phyloP scores from a whole-genome alignment of 148 eudicot genomes.

The Fagopyrum homotropicum region DNA sequence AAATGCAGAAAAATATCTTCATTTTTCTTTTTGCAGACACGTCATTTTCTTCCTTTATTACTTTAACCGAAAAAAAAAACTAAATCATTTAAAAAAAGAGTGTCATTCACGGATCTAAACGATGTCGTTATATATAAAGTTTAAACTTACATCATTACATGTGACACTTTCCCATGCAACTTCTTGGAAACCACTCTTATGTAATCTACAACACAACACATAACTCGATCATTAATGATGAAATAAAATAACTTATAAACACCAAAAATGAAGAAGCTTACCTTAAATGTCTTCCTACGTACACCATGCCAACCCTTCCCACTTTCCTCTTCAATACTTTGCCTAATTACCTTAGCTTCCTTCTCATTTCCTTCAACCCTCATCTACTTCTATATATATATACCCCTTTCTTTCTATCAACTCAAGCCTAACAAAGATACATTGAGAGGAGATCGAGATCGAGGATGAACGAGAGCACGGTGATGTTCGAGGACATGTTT shows the following conservation, averaged over 20 bases:
- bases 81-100: background rate
- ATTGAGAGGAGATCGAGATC: background rate
- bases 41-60: too few relatives aligned
- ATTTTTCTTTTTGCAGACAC: too few relatives aligned
- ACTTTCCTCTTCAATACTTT: background rate
- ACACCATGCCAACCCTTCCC: background rate
- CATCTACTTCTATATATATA: background rate
- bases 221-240: too few relatives aligned
- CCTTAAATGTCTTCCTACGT: background rate
- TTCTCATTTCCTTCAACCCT: background rate
- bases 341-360: background rate
- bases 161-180: slow-evolving; percentile 10
- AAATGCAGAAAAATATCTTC: too few relatives aligned
- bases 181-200: slow-evolving; percentile 7
- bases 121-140: background rate
- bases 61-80: background rate
- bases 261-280: background rate
- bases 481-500: slow-evolving; percentile 28
- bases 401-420: background rate
- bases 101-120: background rate
- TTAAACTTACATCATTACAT: background rate
- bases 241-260: background rate
- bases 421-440: background rate
- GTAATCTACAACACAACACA: background rate
- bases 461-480: background rate